Evolutionary conservation across 2,329 filamentous ascomycete genomes (phyloP).

Genomic region (Zasmidium citrigriseum): DNA sequence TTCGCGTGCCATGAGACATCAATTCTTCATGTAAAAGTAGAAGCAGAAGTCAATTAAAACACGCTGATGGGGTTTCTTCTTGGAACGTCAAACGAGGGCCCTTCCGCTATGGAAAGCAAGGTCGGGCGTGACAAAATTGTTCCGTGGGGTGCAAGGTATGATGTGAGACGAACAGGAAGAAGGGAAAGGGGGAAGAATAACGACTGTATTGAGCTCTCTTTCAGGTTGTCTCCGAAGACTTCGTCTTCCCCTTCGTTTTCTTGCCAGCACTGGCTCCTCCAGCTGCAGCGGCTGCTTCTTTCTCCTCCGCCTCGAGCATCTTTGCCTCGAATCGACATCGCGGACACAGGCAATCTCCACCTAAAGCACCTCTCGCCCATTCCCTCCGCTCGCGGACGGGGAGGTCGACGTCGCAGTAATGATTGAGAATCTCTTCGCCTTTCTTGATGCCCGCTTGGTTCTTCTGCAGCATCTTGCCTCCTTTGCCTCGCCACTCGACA

Average conservation of each 20-base stretch:
- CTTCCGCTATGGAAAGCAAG: slow-evolving; percentile 12
- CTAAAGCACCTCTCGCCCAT: slow-evolving; percentile 84
- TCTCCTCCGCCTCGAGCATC: slow-evolving; percentile 8
- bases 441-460: slow-evolving; percentile 61
- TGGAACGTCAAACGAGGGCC: slow-evolving; percentile 20
- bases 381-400: slow-evolving; percentile 79
- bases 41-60: slow-evolving; percentile 23
- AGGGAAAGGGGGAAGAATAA: neutral
- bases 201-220: neutral
- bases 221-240: neutral
- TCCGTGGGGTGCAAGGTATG: slow-evolving; percentile 3
- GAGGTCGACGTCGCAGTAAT: slow-evolving; percentile 87
- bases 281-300: neutral
- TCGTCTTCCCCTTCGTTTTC: neutral
- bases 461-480: slow-evolving; percentile 26
- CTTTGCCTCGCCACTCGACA: slow-evolving; percentile 50
- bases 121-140: slow-evolving; percentile 21
- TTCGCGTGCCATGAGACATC: slow-evolving; percentile 22
- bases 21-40: slow-evolving; percentile 10
- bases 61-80: slow-evolving; percentile 14
- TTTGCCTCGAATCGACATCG: slow-evolving; percentile 71
- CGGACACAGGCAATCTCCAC: slow-evolving; percentile 83
- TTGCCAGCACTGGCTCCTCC: neutral
- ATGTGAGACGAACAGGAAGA: neutral
- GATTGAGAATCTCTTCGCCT: slow-evolving; percentile 85